These are phyloP conservation scores for Chalciporus chontae DNA, from an alignment of 768 basidiomycete genomes.

Conservation along the genomic window DNA sequence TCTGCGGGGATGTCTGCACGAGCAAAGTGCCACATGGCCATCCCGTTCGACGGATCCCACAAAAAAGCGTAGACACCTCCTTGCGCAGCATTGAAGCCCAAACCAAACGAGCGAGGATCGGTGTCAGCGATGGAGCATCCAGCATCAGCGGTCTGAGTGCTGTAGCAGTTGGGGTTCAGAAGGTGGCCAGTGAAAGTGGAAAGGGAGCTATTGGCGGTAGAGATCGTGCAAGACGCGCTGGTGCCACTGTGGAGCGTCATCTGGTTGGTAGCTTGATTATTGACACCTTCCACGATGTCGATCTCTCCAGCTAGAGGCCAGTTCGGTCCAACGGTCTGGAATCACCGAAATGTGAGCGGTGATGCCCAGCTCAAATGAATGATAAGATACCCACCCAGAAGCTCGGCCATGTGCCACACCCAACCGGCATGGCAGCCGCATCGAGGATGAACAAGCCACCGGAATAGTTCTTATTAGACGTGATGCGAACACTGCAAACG, in stretches of 20 bases:
- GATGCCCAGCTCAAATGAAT: not conserved
- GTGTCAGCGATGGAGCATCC: slow-evolving; percentile 51
- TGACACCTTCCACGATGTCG: slow-evolving; percentile 74
- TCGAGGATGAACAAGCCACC: slow-evolving; percentile 77
- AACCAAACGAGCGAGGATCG: slow-evolving; percentile 40
- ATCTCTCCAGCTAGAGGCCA: slow-evolving; percentile 63
- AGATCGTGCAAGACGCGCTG: slow-evolving; percentile 35
- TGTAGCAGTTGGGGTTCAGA: slow-evolving; percentile 37
- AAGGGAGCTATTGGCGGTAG: slow-evolving; percentile 11
- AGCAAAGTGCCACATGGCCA: slow-evolving; percentile 55
- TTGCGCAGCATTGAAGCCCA: slow-evolving; percentile 29
- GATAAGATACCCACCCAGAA: slow-evolving; percentile 39
- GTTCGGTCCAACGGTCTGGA: slow-evolving; percentile 42
- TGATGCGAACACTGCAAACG: slow-evolving; percentile 58
- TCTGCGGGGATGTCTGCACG: slow-evolving; percentile 50
- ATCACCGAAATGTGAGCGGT: not conserved
- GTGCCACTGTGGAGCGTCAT: slow-evolving; percentile 60
- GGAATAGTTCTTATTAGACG: slow-evolving; percentile 55
- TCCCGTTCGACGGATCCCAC: slow-evolving; percentile 46
- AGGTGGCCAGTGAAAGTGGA: slow-evolving; percentile 18
- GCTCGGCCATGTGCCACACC: slow-evolving; percentile 63
- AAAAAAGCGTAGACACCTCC: slow-evolving; percentile 57
- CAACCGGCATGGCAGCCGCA: slow-evolving; percentile 65
- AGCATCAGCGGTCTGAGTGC: slow-evolving; percentile 36
- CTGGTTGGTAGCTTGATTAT: slow-evolving; percentile 54